Percentiles rank a stretch among this genome's conserved stretches.
Conservation (phyloP, 345 rosid species). For the Murraya koenigii region DNA sequence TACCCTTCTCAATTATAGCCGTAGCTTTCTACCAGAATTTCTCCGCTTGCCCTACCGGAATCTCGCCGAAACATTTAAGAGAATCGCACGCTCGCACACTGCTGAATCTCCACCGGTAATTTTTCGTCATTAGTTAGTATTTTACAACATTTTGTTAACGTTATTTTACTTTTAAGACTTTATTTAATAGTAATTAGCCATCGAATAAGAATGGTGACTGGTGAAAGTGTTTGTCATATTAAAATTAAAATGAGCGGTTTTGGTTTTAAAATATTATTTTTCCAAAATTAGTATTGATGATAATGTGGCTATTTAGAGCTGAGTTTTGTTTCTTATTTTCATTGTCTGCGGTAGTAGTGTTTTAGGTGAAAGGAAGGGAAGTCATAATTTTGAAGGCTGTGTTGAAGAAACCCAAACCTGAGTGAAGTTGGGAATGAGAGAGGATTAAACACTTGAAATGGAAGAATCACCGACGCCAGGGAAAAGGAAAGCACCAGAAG, state of each 20-base stretch:
- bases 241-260: background rate
- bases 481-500: constrained; percentile 51
- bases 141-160: background rate
- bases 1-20: background rate
- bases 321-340: background rate
- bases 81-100: background rate
- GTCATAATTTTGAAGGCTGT: background rate
- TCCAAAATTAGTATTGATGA: background rate
- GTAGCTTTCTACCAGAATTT: background rate
- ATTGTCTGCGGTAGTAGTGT: background rate
- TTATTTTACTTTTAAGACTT: background rate
- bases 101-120: background rate
- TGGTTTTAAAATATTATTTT: background rate
- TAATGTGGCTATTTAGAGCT: too few relatives aligned
- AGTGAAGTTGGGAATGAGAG: constrained; percentile 3
- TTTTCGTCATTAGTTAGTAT: background rate
- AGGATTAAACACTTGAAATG: constrained; percentile 21
- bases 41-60: background rate
- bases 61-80: background rate
- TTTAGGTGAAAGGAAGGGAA: background rate
- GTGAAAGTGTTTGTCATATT: background rate
- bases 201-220: background rate
- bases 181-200: background rate
- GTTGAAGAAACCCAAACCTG: background rate
- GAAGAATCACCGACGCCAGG: constrained; percentile 34